A percentile compares a stretch with the other conserved stretches of the same genome.
These are phyloP conservation scores for Fusarium pininemorale DNA, from an alignment of 2,329 filamentous ascomycete species.

Conservation along the genomic window DNA sequence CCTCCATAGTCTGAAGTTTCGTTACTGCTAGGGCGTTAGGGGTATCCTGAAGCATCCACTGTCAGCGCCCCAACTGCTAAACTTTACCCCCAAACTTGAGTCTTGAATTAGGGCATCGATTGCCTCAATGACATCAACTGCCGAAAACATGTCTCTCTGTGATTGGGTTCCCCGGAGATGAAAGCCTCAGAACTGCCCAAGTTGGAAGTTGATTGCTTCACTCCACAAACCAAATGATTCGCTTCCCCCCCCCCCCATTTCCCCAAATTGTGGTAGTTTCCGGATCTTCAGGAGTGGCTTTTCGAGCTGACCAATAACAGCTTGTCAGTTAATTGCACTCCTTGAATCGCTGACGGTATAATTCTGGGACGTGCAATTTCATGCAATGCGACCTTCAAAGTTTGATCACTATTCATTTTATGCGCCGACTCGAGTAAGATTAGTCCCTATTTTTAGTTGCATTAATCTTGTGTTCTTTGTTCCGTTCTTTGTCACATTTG, in stretches of 20 bases:
- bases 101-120: neutral
- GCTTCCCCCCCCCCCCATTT: neutral
- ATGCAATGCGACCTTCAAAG: constrained; percentile 6
- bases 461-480: constrained; percentile 5
- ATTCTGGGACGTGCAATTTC: constrained; percentile 11
- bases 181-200: neutral
- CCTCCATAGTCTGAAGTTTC: neutral
- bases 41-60: neutral
- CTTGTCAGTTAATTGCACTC: neutral
- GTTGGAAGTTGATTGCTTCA: neutral
- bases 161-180: constrained; percentile 21
- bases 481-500: neutral
- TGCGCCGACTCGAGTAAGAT: constrained; percentile 4
- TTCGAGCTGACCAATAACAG: constrained; percentile 23
- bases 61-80: neutral
- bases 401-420: neutral
- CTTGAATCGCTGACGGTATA: neutral
- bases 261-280: constrained; percentile 39
- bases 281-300: constrained; percentile 42
- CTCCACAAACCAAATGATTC: constrained; percentile 20
- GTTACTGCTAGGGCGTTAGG: neutral
- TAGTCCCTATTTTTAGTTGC: constrained; percentile 15
- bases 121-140: constrained; percentile 16
- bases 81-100: neutral
- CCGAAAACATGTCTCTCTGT: constrained; percentile 5